These are phyloP conservation scores for Cercophora sp. DNA, from an alignment of 495 filamentous ascomycete genomes.

Conservation along the genomic window DNA sequence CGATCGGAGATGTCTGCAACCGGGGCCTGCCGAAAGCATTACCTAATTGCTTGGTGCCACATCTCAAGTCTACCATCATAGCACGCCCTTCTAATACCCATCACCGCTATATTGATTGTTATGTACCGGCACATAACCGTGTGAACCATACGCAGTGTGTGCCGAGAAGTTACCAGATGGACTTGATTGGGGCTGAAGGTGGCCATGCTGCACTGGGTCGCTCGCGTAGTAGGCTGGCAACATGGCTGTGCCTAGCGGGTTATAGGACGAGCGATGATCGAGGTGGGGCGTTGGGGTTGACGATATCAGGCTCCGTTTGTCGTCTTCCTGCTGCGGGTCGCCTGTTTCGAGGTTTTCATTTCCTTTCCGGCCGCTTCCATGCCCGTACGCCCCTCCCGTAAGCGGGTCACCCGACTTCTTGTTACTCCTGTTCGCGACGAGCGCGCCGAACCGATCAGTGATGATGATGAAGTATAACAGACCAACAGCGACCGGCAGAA, in stretches of 20 bases:
- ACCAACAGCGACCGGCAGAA: slow-evolving; percentile 13
- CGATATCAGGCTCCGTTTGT: neutral
- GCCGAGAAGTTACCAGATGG: neutral
- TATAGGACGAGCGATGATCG: neutral
- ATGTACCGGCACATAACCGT: neutral
- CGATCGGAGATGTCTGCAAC: no score
- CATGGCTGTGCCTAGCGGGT: neutral
- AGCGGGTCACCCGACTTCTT: slow-evolving; percentile 14
- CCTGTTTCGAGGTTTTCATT: neutral
- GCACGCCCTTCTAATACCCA: neutral
- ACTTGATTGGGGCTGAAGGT: neutral
- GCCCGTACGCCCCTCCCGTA: neutral
- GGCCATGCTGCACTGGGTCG: neutral
- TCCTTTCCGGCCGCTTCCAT: slow-evolving; percentile 3
- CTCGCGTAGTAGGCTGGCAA: neutral
- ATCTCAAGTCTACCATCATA: neutral
- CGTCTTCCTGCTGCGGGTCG: neutral
- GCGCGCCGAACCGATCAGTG: slow-evolving; percentile 15
- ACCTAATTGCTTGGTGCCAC: no score
- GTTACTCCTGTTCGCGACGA: slow-evolving; percentile 19
- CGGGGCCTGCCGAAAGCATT: no score
- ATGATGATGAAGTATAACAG: slow-evolving; percentile 19
- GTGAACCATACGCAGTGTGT: neutral
- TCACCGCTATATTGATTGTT: neutral
- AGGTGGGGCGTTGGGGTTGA: neutral